Evolutionary conservation across 257 asterid species (phyloP).

Genomic region (Pogostemon cablin): DNA sequence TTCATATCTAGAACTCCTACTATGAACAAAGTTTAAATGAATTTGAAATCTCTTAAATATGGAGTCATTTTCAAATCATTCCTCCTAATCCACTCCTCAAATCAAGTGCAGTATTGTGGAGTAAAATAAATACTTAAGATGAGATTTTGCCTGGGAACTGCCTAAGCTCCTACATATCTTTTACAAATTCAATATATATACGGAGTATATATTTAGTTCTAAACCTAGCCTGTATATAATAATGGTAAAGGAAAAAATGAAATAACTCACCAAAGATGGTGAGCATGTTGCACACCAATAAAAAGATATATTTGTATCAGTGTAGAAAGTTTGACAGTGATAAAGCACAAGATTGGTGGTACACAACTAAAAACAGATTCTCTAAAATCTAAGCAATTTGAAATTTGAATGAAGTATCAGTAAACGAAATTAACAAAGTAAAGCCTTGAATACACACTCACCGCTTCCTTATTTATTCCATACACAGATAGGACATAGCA

Average conservation of each 20-base stretch:
- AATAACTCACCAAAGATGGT: neutral
- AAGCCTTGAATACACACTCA: conserved; percentile 42
- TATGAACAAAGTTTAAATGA: neutral
- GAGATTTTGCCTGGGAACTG: neutral
- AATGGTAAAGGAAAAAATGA: neutral
- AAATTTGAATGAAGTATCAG: neutral
- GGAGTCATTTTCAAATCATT: neutral
- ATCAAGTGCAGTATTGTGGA: neutral
- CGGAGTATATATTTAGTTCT: neutral
- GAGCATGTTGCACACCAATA: neutral
- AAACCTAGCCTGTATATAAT: neutral
- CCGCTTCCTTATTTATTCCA: conserved; percentile 68
- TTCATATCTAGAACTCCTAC: neutral
- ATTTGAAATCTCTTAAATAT: neutral
- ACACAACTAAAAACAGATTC: neutral
- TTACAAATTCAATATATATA: neutral
- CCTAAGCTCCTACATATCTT: neutral
- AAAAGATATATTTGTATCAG: neutral
- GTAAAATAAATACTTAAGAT: neutral
- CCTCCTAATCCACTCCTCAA: neutral
- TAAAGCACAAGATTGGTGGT: neutral
- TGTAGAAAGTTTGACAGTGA: neutral
- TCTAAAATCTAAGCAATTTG: conserved; percentile 19
- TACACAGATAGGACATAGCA: conserved; percentile 74
- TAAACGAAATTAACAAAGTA: neutral